Evolutionary conservation across 306 rosid genomes (phyloP), one percentile per base, ranked within the genome.

Genomic region (Vigna angularis): DNA sequence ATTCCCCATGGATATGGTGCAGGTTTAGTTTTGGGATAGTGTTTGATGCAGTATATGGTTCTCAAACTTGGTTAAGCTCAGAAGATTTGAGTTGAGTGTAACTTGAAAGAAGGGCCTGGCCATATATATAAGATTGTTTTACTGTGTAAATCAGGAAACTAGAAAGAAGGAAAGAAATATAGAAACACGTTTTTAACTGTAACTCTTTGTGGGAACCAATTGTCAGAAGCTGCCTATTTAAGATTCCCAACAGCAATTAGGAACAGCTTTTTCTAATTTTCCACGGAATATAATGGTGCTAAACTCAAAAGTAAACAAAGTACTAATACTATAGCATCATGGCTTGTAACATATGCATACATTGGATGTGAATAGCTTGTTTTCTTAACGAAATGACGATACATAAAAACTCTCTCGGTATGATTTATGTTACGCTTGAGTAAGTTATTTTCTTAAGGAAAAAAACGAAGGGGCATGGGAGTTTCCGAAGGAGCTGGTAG

Each of bases 11-110:
- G 12, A 44, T 63, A 76, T 1, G 36, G 44, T 70, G 10, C 15
- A 6, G 66, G 40, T 26, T 28, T 58, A 38, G 57, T 42, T 47
- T 15, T 18, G 77, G 14, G 7, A 61, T 20, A 2, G 70, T 63
- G 44, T 58, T 6, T 57, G 84, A 59, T 28, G 42, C 20, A 14
- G 18, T 70, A 26, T 52, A 4, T 32, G 66, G 55, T 50, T 71
- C 49, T 40, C 48, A 51, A 76, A 15, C 13, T 20, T 16, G 55
- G 22, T 38, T 51, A 59, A 67, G 71, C 47, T 79, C 7, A 36
- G 42, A 68, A 38, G 81, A 64, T 68, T 61, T 61, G 57, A 63
- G 78, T 28, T 75, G 72, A 68, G 48, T 66, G 47, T 49, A 68
- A 11, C 13, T 76, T 71, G 63, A 5, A 67, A 75, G 61, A 34